phyloP scores from a whole-genome alignment of 2,329 filamentous ascomycete genomes.

The Plectosphaerella sp. region DNA sequence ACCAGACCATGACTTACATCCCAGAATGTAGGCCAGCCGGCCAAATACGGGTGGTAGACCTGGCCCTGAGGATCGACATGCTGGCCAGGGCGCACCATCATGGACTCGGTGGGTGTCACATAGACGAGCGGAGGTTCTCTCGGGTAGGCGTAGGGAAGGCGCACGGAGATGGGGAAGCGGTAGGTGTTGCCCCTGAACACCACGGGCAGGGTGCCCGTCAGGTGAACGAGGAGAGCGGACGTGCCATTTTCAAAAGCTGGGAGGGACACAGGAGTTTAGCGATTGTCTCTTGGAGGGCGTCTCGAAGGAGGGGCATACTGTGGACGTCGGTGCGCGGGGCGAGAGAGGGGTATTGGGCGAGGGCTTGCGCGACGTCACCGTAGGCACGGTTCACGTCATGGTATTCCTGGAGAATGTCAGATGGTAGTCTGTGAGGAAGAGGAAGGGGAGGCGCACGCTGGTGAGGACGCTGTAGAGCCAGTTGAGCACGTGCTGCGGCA shows the following conservation, averaged over 20 bases:
- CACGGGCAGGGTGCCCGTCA: constrained; percentile 87
- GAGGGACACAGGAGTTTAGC: constrained; percentile 9
- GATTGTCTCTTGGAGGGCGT: background rate
- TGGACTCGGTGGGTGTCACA: constrained; percentile 81
- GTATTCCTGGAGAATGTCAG: constrained; percentile 65
- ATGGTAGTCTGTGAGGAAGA: background rate
- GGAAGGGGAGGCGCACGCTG: constrained; percentile 47
- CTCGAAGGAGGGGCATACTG: constrained; percentile 52
- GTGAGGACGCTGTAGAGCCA: constrained; percentile 93
- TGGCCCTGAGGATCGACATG: constrained; percentile 91
- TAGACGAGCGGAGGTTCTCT: constrained; percentile 81
- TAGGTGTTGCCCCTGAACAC: constrained; percentile 85
- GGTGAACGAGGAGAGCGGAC: constrained; percentile 79
- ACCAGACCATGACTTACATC: constrained; percentile 59
- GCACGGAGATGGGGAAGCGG: constrained; percentile 86
- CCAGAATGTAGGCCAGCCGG: constrained; percentile 84
- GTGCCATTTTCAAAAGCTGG: constrained; percentile 83
- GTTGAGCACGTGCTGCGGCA: constrained; percentile 85
- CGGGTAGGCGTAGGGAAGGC: constrained; percentile 90
- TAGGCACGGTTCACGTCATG: constrained; percentile 90
- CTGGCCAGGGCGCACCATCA: constrained; percentile 87
- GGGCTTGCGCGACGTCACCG: constrained; percentile 78
- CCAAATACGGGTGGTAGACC: constrained; percentile 93
- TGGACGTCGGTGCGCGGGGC: constrained; percentile 90
- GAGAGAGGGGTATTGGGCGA: constrained; percentile 75